These are phyloP conservation scores for Arachnopeziza araneosa DNA, from an alignment of 2,329 filamentous ascomycete species.

Conservation along the genomic window DNA sequence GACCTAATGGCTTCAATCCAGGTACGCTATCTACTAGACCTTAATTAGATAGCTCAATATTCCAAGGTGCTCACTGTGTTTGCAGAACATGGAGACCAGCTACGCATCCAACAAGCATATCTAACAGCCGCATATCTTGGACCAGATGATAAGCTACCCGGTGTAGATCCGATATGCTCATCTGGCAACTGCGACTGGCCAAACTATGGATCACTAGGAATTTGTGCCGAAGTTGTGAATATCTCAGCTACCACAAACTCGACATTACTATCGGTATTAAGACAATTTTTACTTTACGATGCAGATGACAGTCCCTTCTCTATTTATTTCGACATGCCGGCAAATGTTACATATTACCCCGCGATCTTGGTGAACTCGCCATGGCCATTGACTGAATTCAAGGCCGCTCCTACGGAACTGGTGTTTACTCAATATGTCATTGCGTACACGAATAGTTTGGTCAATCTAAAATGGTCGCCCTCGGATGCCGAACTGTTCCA, in stretches of 20 bases:
- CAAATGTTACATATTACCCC: neutral
- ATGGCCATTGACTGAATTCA: neutral
- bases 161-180: neutral
- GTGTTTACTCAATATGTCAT: neutral
- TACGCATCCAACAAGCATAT: neutral
- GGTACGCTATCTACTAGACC: neutral
- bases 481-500: neutral
- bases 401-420: neutral
- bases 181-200: neutral
- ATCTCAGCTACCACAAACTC: neutral
- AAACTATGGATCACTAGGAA: neutral
- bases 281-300: neutral
- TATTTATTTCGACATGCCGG: neutral
- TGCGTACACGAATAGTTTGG: neutral
- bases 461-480: neutral
- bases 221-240: neutral
- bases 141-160: neutral
- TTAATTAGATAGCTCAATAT: neutral
- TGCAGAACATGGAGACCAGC: neutral
- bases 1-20: neutral
- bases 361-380: neutral
- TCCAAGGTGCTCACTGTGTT: neutral
- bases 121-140: neutral
- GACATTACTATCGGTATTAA: neutral
- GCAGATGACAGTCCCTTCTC: neutral